Base-by-base conservation (phyloP, 1,139 yeast genomes). In the Candida sp. region DNA sequence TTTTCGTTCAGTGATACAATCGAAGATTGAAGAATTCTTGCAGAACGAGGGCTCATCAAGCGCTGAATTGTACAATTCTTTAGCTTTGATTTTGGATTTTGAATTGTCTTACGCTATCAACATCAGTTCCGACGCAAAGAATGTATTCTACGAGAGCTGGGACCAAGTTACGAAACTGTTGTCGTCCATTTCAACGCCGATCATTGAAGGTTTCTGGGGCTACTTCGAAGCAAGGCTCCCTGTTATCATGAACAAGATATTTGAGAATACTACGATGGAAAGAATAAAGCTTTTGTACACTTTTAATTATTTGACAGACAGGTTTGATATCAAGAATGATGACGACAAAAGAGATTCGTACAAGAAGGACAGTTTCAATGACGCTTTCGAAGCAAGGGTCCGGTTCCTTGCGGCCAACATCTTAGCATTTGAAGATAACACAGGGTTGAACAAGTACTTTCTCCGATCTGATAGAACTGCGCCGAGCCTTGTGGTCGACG, bases 371-470 rank as follows among this genome's bases (percentile, higher is more conserved):
- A 63, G 75, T 0, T 74, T 72, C 57, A 75, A 73, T 51, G 81
- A 77, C 52, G 45, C 44, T 7, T 61, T 77, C 44, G 78, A 75
- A 47, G 67, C 65, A 41, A 60, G 80, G 39, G 75, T 77, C 3
- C 62, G 79, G 33, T 51, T 60, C 2, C 74, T 76, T 52, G 60
- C 75, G 35, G 63, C 77, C 11, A 66, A 63, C 38, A 53, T 75
- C 11, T 65, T 77, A 47, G 63, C 67, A 9, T 65, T 76, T 51
- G 81, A 76, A 48, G 82, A 77, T 54, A 76, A 75, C 54, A 77
- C 82, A 1, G 82, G 82, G 3, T 65, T 77, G 50, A 77, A 77
- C 57, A 75, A 75, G 58, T 73, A 73, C 56, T 76, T 75, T 54
- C 61, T 67, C 30, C 53, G 63, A 1, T 67, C 78, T 3, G 64